Evolutionary conservation across 2,329 filamentous ascomycete genomes (phyloP).

Genomic region (Didymella pinodella): DNA sequence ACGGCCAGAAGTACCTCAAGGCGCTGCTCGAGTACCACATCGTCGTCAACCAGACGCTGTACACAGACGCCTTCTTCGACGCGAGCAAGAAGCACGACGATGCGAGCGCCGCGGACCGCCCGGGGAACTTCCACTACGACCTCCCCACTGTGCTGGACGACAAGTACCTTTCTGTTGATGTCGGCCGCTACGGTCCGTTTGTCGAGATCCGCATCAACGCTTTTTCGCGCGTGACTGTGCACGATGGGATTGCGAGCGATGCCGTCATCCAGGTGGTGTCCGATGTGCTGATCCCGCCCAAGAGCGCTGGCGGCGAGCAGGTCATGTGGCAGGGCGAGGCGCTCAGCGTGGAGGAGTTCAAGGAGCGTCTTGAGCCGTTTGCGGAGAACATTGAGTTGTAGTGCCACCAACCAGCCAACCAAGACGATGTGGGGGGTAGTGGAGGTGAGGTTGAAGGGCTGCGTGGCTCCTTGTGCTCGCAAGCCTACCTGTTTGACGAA

Average conservation of each 20-base stretch:
- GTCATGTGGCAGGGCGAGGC: constrained; percentile 57
- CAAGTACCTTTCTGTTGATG: constrained; percentile 73
- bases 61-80: constrained; percentile 82
- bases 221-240: constrained; percentile 68
- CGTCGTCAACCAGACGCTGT: constrained; percentile 76
- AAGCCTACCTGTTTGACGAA: constrained; percentile 8
- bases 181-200: constrained; percentile 72
- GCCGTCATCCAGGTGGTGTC: constrained; percentile 83
- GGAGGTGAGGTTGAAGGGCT: constrained; percentile 11
- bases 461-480: neutral
- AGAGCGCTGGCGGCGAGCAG: constrained; percentile 49
- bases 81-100: constrained; percentile 46
- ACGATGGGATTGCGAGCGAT: constrained; percentile 77
- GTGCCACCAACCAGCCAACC: neutral
- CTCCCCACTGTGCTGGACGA: constrained; percentile 75
- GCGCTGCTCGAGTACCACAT: constrained; percentile 83
- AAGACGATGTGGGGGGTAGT: neutral
- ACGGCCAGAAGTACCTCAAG: constrained; percentile 76
- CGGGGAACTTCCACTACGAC: constrained; percentile 68
- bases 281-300: constrained; percentile 78
- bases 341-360: constrained; percentile 68
- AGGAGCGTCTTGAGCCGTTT: constrained; percentile 56
- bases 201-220: constrained; percentile 79
- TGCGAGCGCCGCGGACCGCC: constrained; percentile 31
- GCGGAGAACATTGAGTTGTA: constrained; percentile 47